phyloP scores from a whole-genome alignment of 1,284 basidiomycete genomes.

The Apiotrichum gamsii region DNA sequence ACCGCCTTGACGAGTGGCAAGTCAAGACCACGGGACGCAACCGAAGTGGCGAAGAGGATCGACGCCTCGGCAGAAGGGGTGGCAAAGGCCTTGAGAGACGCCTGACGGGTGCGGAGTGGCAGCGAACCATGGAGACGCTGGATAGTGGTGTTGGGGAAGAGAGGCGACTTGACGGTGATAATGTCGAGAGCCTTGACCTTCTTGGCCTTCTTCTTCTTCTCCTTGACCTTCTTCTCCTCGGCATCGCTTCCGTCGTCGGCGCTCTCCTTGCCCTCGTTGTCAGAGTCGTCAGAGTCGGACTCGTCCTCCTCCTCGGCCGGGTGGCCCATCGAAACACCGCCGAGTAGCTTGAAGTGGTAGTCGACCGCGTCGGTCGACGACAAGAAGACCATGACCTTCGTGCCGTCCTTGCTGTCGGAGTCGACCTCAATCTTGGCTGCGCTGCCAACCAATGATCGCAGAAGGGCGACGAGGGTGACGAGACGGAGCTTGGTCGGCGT shows the following conservation, averaged over 20 bases:
- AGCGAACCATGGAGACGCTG: conserved; percentile 95
- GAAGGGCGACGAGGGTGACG: conserved; percentile 79
- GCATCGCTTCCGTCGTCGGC: conserved; percentile 22
- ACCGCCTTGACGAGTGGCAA: conserved; percentile 90
- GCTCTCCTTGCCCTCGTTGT: conserved; percentile 26
- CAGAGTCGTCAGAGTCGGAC: conserved; percentile 16
- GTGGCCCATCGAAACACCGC: conserved; percentile 64
- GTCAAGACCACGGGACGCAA: conserved; percentile 96
- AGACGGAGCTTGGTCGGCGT: conserved; percentile 88
- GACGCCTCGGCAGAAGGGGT: conserved; percentile 50
- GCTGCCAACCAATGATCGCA: conserved; percentile 63
- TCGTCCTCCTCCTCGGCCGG: conserved; percentile 33
- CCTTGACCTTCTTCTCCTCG: conserved; percentile 6
- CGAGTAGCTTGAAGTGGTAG: conserved; percentile 89
- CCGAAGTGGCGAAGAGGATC: conserved; percentile 88
- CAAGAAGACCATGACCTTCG: conserved; percentile 83
- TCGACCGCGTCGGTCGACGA: conserved; percentile 97
- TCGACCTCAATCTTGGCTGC: conserved; percentile 20
- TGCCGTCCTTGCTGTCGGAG: conserved; percentile 30
- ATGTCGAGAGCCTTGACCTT: conserved; percentile 38
- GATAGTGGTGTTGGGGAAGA: conserved; percentile 74
- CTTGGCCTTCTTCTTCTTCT: conserved; percentile 17
- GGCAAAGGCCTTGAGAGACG: conserved; percentile 76
- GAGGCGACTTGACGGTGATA: conserved; percentile 60
- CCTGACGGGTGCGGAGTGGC: conserved; percentile 70